These are phyloP conservation scores for Daldinia grandis DNA, from an alignment of 495 filamentous ascomycete genomes.

Conservation along the genomic window DNA sequence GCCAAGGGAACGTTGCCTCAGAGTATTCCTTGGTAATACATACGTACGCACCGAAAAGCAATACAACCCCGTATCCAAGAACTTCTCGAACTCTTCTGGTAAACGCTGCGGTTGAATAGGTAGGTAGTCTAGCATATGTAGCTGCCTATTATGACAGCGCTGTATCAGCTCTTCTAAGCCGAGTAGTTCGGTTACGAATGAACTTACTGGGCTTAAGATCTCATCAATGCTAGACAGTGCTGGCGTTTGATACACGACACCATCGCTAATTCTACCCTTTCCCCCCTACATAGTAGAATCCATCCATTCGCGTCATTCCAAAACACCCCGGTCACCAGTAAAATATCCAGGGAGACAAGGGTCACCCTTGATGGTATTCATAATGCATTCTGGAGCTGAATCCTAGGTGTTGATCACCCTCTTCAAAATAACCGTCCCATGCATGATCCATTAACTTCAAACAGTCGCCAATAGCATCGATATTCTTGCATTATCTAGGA, in stretches of 20 bases:
- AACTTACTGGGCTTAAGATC: constrained; percentile 14
- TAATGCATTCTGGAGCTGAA: constrained; percentile 37
- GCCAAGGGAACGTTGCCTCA: constrained; percentile 37
- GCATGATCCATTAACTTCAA: constrained; percentile 52
- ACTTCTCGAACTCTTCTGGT: constrained; percentile 36
- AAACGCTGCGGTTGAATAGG: constrained; percentile 16
- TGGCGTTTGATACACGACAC: constrained; percentile 27
- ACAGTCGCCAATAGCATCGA: constrained; percentile 31
- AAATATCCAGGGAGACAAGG: constrained; percentile 33
- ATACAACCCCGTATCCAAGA: constrained; percentile 37
- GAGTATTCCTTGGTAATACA: constrained; percentile 18
- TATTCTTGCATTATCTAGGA: constrained; percentile 16
- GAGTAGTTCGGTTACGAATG: constrained; percentile 20
- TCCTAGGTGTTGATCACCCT: constrained; percentile 61
- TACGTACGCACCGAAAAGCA: constrained; percentile 10
- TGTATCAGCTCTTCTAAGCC: constrained; percentile 34
- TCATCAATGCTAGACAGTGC: constrained; percentile 27
- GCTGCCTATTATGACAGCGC: constrained; percentile 6
- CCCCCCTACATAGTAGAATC: constrained; percentile 29
- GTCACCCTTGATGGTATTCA: constrained; percentile 35
- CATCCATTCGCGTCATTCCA: constrained; percentile 34
- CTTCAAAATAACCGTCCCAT: constrained; percentile 53
- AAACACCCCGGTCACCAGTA: constrained; percentile 25
- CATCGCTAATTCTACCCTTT: constrained; percentile 25
- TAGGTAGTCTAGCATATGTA: constrained; percentile 6